phyloP scores from a whole-genome alignment of 1,284 basidiomycete genomes.

The Sphaerobolus stellatus region DNA sequence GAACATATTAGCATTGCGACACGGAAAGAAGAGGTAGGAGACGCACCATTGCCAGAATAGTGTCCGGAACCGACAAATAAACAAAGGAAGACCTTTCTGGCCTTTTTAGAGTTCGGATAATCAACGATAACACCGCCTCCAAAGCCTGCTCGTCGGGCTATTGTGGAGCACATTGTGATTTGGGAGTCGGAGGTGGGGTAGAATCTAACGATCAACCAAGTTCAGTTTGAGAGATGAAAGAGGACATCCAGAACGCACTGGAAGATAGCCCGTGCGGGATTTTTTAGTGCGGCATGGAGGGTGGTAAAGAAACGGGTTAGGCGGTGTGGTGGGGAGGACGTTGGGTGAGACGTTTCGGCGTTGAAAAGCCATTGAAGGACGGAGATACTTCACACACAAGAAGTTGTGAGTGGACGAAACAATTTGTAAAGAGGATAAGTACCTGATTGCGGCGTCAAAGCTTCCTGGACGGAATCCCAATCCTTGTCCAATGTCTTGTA shows the following conservation, averaged over 20 bases:
- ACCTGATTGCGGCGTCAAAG: slow-evolving; percentile 98
- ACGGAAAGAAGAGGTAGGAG: slow-evolving; percentile 14
- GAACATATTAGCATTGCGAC: neutral
- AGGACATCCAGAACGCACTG: slow-evolving; percentile 66
- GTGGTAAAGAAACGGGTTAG: slow-evolving; percentile 95
- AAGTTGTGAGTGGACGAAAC: neutral
- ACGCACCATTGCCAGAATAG: slow-evolving; percentile 3
- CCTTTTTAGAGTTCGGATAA: slow-evolving; percentile 95
- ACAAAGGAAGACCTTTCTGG: slow-evolving; percentile 88
- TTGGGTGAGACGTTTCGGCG: slow-evolving; percentile 89
- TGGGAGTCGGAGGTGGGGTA: slow-evolving; percentile 96
- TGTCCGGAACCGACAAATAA: slow-evolving; percentile 78
- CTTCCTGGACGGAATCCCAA: slow-evolving; percentile 94
- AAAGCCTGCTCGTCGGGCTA: slow-evolving; percentile 93
- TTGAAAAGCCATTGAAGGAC: slow-evolving; percentile 99
- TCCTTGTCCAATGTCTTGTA: slow-evolving; percentile 92
- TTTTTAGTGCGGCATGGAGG: slow-evolving; percentile 86
- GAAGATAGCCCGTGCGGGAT: slow-evolving; percentile 91
- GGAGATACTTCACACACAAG: slow-evolving; percentile 68
- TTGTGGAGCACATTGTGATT: slow-evolving; percentile 90
- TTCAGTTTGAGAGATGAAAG: slow-evolving; percentile 14
- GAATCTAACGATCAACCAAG: slow-evolving; percentile 44
- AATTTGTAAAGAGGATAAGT: slow-evolving; percentile 20
- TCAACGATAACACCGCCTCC: slow-evolving; percentile 97
- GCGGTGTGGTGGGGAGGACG: slow-evolving; percentile 89